Evolutionary conservation across 164 flowering plant species (phyloP).

Genomic region (Platanus orientalis): DNA sequence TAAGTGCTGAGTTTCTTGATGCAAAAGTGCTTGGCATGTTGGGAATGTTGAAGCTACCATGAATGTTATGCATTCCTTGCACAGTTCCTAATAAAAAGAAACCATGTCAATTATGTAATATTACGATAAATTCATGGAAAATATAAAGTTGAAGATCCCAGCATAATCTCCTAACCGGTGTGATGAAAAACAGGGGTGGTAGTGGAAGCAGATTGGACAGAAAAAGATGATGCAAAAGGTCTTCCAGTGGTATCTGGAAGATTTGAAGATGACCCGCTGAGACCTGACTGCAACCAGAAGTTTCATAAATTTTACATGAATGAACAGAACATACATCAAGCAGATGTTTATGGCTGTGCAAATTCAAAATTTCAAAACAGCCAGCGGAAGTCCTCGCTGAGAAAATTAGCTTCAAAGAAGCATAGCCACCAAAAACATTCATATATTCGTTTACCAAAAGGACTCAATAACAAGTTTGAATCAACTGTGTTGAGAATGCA

Average conservation of each 20-base stretch:
- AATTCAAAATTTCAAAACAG: not conserved
- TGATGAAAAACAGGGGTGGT: conserved; percentile 35
- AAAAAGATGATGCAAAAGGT: conserved; percentile 30
- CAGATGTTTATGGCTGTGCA: not conserved
- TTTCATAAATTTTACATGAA: not conserved
- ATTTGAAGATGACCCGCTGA: conserved; percentile 34
- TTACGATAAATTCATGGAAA: not conserved
- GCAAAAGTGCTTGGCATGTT: conserved; percentile 32
- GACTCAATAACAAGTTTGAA: not conserved
- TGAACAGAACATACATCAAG: not conserved
- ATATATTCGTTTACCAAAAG: too few relatives aligned
- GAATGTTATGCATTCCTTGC: conserved; percentile 27
- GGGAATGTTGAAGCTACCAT: conserved; percentile 30
- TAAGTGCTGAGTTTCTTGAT: conserved; percentile 32
- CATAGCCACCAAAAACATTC: too few relatives aligned
- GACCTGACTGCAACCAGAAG: conserved; percentile 29
- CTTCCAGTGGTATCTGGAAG: conserved; percentile 33
- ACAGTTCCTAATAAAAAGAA: conserved; percentile 20
- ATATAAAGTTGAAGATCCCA: conserved; percentile 2
- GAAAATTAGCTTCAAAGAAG: too few relatives aligned
- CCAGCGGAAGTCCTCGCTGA: not conserved
- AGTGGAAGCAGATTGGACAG: conserved; percentile 35
- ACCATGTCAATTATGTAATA: not conserved
- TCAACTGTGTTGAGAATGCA: too few relatives aligned
- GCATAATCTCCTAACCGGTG: conserved; percentile 21